A percentile compares a stretch with the other conserved stretches of the same genome.
Evolutionary conservation across 1,139 yeast species (phyloP).

Genomic region (Geotrichum fermentans): DNA sequence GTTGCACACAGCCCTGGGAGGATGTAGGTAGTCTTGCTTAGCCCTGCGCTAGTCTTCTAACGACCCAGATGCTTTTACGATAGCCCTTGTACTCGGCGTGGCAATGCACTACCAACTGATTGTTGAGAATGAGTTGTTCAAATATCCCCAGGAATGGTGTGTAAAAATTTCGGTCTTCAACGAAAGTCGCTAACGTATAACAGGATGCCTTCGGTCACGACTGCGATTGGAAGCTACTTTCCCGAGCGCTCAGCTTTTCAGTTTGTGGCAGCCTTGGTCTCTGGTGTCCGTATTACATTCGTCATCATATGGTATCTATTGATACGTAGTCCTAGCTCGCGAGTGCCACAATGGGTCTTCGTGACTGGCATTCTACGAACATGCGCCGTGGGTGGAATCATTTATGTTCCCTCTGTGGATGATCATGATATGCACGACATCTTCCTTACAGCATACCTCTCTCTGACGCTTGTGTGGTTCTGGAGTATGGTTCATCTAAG

Average conservation of each 20-base stretch:
- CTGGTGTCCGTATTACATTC: slow-evolving; percentile 62
- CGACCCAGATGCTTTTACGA: slow-evolving; percentile 7
- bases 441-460: slow-evolving; percentile 12
- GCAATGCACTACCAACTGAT: slow-evolving; percentile 11
- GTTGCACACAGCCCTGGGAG: slow-evolving; percentile 16
- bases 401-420: slow-evolving; percentile 15
- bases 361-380: slow-evolving; percentile 13
- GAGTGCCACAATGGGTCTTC: slow-evolving; percentile 9
- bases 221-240: slow-evolving; percentile 35
- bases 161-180: neutral
- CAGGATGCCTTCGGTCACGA: slow-evolving; percentile 14
- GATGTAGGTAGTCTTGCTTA: slow-evolving; percentile 8
- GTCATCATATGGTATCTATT: slow-evolving; percentile 72
- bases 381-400: slow-evolving; percentile 14
- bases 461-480: slow-evolving; percentile 15
- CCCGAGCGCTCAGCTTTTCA: slow-evolving; percentile 80
- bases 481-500: slow-evolving; percentile 35
- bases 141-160: slow-evolving; percentile 13
- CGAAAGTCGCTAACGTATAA: neutral
- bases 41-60: neutral
- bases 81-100: slow-evolving; percentile 10
- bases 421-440: slow-evolving; percentile 19
- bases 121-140: slow-evolving; percentile 12
- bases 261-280: slow-evolving; percentile 62
- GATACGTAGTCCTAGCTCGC: slow-evolving; percentile 28